Evolutionary conservation across 768 basidiomycete genomes (phyloP).

Genomic region (Mycena leptocephala): DNA sequence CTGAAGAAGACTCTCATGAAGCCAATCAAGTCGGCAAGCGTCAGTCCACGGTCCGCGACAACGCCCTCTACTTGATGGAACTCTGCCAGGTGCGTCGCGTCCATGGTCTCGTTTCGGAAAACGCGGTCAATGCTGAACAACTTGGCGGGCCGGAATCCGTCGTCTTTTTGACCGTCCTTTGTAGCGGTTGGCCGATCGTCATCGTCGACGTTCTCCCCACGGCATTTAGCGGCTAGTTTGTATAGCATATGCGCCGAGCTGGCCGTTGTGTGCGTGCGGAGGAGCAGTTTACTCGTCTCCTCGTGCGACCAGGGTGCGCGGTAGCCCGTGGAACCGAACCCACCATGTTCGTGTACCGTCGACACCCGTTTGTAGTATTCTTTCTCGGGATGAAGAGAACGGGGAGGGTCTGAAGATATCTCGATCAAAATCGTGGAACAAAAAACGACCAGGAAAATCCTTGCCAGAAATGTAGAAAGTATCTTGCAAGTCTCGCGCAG

Average conservation of each 20-base stretch:
- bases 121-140: constrained; percentile 98
- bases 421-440: neutral
- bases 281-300: constrained; percentile 92
- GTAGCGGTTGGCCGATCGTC: constrained; percentile 49
- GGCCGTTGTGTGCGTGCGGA: constrained; percentile 98
- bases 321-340: constrained; percentile 95
- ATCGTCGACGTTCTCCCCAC: constrained; percentile 68
- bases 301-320: constrained; percentile 95
- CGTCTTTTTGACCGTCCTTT: constrained; percentile 57
- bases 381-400: constrained; percentile 80
- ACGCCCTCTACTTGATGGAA: constrained; percentile 99
- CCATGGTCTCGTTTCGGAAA: constrained; percentile 98
- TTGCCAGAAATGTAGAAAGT: constrained; percentile 97
- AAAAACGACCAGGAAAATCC: neutral
- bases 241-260: constrained; percentile 96
- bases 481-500: constrained; percentile 97
- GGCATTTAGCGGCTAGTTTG: constrained; percentile 89
- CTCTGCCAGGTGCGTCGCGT: constrained; percentile 98
- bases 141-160: constrained; percentile 93
- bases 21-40: constrained; percentile 95
- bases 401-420: constrained; percentile 76
- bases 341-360: constrained; percentile 88
- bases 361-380: constrained; percentile 92
- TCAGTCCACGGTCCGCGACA: constrained; percentile 93
- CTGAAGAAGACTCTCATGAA: constrained; percentile 99